phyloP scores from a whole-genome alignment of 352 stramenopile species.

The Blastocystis sp. region DNA sequence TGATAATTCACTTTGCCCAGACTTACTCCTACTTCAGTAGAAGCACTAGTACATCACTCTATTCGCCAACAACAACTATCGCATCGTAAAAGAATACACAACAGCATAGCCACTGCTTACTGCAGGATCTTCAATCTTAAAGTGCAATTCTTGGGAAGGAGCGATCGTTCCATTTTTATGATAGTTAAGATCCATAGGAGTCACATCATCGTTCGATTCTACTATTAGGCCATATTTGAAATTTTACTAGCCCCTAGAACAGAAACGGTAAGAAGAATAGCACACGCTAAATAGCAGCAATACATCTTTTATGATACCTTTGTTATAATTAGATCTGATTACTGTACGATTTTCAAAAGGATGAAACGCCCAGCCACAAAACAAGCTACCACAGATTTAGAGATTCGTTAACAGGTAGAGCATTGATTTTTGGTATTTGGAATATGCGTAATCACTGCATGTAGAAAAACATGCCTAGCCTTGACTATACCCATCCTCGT shows the following conservation, averaged over 20 bases:
- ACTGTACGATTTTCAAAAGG: neutral
- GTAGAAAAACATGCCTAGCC: constrained; percentile 40
- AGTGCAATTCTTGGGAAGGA: neutral
- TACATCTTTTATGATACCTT: neutral
- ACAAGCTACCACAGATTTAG: neutral
- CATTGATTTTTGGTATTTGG: neutral
- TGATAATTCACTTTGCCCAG: neutral
- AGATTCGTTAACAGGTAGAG: neutral
- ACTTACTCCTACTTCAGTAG: neutral
- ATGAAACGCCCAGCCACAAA: neutral
- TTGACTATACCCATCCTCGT: constrained; percentile 65
- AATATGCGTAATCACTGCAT: neutral
- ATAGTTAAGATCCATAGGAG: neutral
- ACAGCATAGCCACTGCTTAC: neutral
- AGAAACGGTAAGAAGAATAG: neutral
- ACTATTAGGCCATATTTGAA: neutral
- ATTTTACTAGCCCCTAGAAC: neutral
- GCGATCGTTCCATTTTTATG: constrained; percentile 3
- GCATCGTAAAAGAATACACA: neutral
- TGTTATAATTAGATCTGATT: neutral
- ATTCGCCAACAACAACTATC: neutral
- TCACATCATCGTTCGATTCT: neutral
- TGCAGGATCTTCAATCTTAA: neutral
- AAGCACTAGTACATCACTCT: neutral
- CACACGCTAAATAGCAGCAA: neutral